Conservation (phyloP, 768 basidiomycete species). For the Phaeotremella fagi region DNA sequence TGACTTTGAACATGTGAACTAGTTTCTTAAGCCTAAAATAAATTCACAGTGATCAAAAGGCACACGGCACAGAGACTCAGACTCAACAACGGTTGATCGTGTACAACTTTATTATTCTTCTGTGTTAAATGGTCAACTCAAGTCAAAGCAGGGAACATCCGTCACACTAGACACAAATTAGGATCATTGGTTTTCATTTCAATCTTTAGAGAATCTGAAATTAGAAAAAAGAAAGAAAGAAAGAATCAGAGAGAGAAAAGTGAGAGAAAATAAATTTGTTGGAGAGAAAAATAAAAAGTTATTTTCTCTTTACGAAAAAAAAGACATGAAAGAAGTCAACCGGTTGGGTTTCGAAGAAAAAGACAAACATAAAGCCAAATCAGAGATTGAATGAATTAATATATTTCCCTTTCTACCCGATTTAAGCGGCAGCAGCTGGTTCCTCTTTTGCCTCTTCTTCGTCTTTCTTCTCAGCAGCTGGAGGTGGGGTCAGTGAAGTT, state of each 20-base stretch:
- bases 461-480: constrained; percentile 19
- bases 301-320: background rate
- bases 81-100: no score
- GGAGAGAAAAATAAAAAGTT: background rate
- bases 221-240: background rate
- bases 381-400: background rate
- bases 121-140: no score
- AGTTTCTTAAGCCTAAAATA: no score
- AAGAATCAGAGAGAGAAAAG: background rate
- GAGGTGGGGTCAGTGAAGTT: background rate
- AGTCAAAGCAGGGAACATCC: no score
- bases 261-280: background rate
- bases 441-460: constrained; percentile 39
- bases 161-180: no score
- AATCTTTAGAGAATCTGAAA: background rate
- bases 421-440: constrained; percentile 32
- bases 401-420: background rate
- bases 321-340: background rate
- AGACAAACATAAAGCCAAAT: background rate
- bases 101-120: no score
- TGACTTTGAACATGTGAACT: no score
- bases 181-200: no score
- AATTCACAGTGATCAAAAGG: no score
- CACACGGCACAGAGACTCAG: no score
- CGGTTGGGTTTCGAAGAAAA: background rate